Conservation (phyloP, 495 filamentous ascomycete genomes). For the Trichocladium antarcticum region DNA sequence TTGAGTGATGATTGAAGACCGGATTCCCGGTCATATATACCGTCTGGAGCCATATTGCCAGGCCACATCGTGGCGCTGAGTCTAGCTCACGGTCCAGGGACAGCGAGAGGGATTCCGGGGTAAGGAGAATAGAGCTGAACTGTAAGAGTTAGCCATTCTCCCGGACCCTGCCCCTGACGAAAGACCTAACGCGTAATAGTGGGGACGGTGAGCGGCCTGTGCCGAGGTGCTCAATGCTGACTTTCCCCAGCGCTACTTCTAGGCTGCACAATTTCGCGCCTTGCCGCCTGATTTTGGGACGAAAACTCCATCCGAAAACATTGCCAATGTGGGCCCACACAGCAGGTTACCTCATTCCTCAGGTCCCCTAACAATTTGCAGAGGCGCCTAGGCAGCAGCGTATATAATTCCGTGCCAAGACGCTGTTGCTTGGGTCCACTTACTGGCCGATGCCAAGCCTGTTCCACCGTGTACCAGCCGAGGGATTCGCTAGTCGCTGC, state of each 20-base stretch:
- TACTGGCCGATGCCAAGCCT: too few species aligned
- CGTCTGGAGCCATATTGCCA: background rate
- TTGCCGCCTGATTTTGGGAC: background rate
- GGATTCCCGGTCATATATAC: background rate
- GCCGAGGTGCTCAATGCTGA: background rate
- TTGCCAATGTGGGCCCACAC: background rate
- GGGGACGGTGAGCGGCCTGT: background rate
- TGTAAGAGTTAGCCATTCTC: background rate
- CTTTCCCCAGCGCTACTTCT: background rate
- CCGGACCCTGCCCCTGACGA: background rate
- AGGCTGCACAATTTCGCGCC: background rate
- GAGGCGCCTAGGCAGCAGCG: too few species aligned
- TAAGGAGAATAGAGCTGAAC: background rate
- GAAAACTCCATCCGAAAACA: background rate
- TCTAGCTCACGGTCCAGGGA: too few species aligned
- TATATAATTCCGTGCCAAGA: too few species aligned
- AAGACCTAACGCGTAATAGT: background rate
- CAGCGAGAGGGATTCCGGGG: background rate
- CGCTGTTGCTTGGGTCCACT: too few species aligned
- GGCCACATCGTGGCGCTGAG: too few species aligned
- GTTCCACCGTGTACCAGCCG: too few species aligned
- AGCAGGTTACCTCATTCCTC: too few species aligned
- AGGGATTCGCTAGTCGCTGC: too few species aligned
- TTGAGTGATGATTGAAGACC: too few species aligned
- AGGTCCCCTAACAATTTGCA: too few species aligned